These are phyloP conservation scores for Penium margaritaceum DNA, from an alignment of 139 green algal genomes.

Conservation along the genomic window DNA sequence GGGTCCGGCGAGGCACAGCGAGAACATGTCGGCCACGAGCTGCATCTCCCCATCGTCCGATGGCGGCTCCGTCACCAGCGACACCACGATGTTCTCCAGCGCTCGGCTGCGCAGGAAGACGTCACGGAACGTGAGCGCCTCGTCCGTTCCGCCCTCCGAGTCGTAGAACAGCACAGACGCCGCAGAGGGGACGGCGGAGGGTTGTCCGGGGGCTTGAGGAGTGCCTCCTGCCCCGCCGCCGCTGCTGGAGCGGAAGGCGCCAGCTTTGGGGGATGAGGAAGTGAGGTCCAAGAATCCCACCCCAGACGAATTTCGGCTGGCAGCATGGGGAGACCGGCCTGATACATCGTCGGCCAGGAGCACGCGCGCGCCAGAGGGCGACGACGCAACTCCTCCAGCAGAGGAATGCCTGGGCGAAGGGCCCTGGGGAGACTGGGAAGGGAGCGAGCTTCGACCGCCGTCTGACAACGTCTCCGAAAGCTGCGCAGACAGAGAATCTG, in stretches of 20 bases:
- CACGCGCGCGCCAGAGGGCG: too few species aligned
- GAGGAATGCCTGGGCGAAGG: too few species aligned
- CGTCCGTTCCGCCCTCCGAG: slow-evolving; percentile 24
- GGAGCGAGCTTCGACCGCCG: too few species aligned
- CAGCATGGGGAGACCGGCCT: background rate
- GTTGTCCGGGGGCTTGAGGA: background rate
- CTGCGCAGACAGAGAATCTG: too few species aligned
- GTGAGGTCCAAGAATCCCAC: background rate
- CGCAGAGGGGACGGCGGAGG: background rate
- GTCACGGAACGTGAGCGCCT: slow-evolving; percentile 39
- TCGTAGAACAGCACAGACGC: slow-evolving; percentile 30
- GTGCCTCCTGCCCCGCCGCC: too few species aligned
- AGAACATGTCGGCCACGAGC: slow-evolving; percentile 34
- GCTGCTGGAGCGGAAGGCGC: too few species aligned
- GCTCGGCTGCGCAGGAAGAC: slow-evolving; percentile 39
- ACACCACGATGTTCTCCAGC: slow-evolving; percentile 37
- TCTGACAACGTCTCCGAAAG: too few species aligned
- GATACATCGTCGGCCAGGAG: background rate
- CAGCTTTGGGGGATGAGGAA: too few species aligned
- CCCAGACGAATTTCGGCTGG: background rate
- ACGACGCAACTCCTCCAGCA: too few species aligned
- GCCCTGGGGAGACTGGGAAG: too few species aligned
- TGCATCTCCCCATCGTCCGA: slow-evolving; percentile 9
- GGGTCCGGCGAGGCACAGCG: slow-evolving; percentile 1
- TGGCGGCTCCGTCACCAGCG: slow-evolving; percentile 39